Conservation (phyloP, 1,284 basidiomycete genomes). For the Leccinum fallax region DNA sequence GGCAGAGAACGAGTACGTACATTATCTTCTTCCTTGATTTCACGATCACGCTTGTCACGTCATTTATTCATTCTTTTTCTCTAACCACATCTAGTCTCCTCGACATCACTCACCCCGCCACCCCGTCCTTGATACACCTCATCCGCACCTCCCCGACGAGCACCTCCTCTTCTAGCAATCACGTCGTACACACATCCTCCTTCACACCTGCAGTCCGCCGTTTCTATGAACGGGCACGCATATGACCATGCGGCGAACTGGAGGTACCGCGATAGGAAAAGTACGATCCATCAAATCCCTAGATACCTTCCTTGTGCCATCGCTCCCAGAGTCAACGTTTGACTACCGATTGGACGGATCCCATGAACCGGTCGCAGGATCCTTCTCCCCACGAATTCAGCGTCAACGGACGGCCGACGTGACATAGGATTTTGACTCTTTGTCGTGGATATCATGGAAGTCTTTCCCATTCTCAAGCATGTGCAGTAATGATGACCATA, state of each 20-base stretch:
- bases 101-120: constrained; percentile 35
- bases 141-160: constrained; percentile 30
- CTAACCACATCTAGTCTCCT: constrained; percentile 17
- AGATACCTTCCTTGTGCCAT: background rate
- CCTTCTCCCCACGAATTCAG: constrained; percentile 25
- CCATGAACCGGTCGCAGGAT: constrained; percentile 20
- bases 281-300: constrained; percentile 12
- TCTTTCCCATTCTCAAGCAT: background rate
- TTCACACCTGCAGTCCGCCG: constrained; percentile 6
- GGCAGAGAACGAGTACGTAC: too few species aligned
- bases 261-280: constrained; percentile 29
- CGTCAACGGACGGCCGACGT: constrained; percentile 29
- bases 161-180: constrained; percentile 19
- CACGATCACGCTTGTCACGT: too few species aligned
- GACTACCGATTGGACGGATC: constrained; percentile 10
- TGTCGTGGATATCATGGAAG: background rate
- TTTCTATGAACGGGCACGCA: constrained; percentile 28
- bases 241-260: constrained; percentile 24
- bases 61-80: too few species aligned
- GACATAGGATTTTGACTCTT: constrained; percentile 14
- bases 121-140: constrained; percentile 35
- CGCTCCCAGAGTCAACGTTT: background rate
- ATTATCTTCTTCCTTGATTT: too few species aligned
- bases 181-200: constrained; percentile 22
- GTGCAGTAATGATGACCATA: background rate